These are phyloP conservation scores for Mycosphaerella sp. DNA, from an alignment of 2,329 filamentous ascomycete genomes.

Conservation along the genomic window DNA sequence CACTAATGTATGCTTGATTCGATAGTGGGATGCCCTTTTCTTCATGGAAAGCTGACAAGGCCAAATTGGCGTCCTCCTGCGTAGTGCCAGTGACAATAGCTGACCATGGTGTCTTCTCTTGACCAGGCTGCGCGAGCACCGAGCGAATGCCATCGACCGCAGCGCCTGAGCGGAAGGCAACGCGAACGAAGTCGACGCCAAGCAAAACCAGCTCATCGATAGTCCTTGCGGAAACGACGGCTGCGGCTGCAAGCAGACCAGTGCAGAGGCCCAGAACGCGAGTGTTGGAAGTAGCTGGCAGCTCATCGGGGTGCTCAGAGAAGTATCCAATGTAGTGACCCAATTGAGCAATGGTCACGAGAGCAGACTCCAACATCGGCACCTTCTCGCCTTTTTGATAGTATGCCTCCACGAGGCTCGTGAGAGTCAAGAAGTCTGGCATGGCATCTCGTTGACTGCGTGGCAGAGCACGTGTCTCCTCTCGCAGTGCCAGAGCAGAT, in stretches of 20 bases:
- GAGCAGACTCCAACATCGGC: conserved; percentile 57
- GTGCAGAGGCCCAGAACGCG: conserved; percentile 61
- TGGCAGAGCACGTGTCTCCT: conserved; percentile 54
- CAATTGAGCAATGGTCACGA: conserved; percentile 59
- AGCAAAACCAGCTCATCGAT: conserved; percentile 56
- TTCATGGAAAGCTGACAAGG: conserved; percentile 53
- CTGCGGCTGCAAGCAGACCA: conserved; percentile 62
- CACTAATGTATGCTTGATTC: conserved; percentile 52
- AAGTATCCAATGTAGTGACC: conserved; percentile 62
- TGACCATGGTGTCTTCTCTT: conserved; percentile 59
- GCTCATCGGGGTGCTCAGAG: conserved; percentile 49
- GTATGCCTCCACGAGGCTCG: conserved; percentile 60
- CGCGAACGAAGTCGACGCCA: conserved; percentile 56
- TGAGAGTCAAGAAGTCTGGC: conserved; percentile 56
- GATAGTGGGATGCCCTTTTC: conserved; percentile 47
- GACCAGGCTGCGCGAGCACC: conserved; percentile 47
- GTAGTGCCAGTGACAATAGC: conserved; percentile 55
- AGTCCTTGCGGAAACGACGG: conserved; percentile 57
- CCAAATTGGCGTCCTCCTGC: conserved; percentile 46
- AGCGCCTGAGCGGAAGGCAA: conserved; percentile 59
- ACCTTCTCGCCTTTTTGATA: conserved; percentile 52
- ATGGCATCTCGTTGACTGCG: conserved; percentile 52
- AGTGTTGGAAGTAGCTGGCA: conserved; percentile 44
- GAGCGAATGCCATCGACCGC: conserved; percentile 39
- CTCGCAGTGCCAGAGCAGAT: conserved; percentile 51